Percentiles rank a stretch among this genome's conserved stretches.
phyloP scores from a whole-genome alignment of 495 filamentous ascomycete genomes.

The Cairneyella variabilis region DNA sequence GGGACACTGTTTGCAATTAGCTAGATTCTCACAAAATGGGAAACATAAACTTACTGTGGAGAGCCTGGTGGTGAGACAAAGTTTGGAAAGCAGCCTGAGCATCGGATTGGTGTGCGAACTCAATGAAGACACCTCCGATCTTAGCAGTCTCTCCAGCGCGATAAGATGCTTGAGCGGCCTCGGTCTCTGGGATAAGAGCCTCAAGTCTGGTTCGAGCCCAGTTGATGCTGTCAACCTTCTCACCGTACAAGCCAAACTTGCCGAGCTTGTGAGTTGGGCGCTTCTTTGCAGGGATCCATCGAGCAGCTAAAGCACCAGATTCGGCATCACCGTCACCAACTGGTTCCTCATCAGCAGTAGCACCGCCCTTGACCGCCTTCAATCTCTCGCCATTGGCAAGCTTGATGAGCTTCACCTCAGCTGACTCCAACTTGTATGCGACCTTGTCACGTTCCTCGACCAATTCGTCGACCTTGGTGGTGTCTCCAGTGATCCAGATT shows the following conservation, averaged over 20 bases:
- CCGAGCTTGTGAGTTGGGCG: conserved; percentile 84
- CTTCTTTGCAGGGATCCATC: conserved; percentile 75
- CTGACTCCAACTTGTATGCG: conserved; percentile 82
- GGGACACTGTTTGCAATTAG: conserved; percentile 51
- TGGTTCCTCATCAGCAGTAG: conserved; percentile 25
- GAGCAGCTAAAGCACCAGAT: conserved; percentile 70
- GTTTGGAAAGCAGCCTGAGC: conserved; percentile 86
- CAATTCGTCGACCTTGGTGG: conserved; percentile 74
- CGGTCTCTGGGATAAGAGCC: conserved; percentile 74
- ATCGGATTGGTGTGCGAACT: conserved; percentile 75
- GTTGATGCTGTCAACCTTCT: conserved; percentile 94
- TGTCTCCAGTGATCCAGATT: conserved; percentile 82
- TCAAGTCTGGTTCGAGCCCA: conserved; percentile 84
- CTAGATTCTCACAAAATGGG: not conserved
- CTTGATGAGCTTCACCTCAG: conserved; percentile 83
- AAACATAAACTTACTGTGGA: conserved; percentile 52
- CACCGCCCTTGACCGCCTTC: conserved; percentile 63
- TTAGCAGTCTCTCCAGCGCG: conserved; percentile 61
- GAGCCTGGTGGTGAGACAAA: conserved; percentile 80
- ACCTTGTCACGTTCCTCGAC: conserved; percentile 81
- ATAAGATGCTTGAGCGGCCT: conserved; percentile 71
- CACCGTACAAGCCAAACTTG: conserved; percentile 67
- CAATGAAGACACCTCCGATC: conserved; percentile 80
- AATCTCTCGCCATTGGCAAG: conserved; percentile 73
- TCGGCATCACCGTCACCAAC: conserved; percentile 49